Conservation (phyloP, 1,139 yeast species). For the Yamadazyma triangularis region DNA sequence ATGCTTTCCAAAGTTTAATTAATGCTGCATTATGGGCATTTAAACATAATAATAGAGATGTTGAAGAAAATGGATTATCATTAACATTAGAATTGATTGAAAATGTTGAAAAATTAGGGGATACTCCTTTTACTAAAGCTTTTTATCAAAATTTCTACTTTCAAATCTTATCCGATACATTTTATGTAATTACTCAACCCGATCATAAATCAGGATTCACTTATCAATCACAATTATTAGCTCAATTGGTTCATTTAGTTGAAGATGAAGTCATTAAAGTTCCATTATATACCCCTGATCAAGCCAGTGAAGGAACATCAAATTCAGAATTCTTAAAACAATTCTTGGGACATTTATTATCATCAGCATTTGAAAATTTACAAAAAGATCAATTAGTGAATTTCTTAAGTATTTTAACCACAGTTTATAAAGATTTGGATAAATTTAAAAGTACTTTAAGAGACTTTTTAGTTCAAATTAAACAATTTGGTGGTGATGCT, state of each 20-base stretch:
- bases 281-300: conserved; percentile 70
- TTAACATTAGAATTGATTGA: conserved; percentile 76
- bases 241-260: conserved; percentile 79
- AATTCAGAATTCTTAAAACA: conserved; percentile 77
- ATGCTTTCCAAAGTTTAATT: conserved; percentile 84
- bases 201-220: conserved; percentile 97
- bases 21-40: conserved; percentile 98
- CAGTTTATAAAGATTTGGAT: conserved; percentile 66
- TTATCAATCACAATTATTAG: conserved; percentile 78
- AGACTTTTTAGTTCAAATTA: conserved; percentile 94
- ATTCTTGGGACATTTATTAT: conserved; percentile 75
- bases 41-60: conserved; percentile 94
- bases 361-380: conserved; percentile 86
- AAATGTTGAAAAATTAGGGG: conserved; percentile 77
- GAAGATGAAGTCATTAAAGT: conserved; percentile 68
- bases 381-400: conserved; percentile 76
- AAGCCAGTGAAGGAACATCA: conserved; percentile 80
- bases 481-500: conserved; percentile 91
- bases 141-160: conserved; percentile 88
- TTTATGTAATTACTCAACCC: conserved; percentile 90
- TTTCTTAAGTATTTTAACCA: conserved; percentile 73
- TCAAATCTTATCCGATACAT: conserved; percentile 86
- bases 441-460: conserved; percentile 84
- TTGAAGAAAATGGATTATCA: conserved; percentile 87
- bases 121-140: conserved; percentile 74